Evolutionary conservation across 1,284 basidiomycete species (phyloP), one percentile per base, ranked within the genome.

Genomic region (Boletus chippewaensis): DNA sequence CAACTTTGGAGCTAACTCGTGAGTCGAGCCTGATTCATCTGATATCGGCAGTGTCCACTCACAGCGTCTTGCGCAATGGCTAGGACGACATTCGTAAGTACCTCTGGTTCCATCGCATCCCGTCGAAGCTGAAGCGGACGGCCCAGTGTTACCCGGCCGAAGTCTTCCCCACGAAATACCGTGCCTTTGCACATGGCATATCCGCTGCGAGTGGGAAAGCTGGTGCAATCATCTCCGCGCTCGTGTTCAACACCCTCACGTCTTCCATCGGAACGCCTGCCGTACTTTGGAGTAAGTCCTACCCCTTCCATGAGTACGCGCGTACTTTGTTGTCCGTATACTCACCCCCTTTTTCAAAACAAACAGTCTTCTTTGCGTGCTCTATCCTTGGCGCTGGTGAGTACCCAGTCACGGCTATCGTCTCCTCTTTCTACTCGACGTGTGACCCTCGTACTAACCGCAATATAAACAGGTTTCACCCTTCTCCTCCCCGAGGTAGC

Each of bases 1-100:
- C 71, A 85, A 85, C 69, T 87, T 84, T 64, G 90, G 90, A n/a
- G 86, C 91, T n/a, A 95, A 94, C 70, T 77, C 86, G 75, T 80
- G 62, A 57, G 77, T 72, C 29, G 18, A 18, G 6, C 47, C 8
- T 9, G 9, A 35, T 39, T 36, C 35, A 36, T 35, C 20, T 51
- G 50, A 11, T 26, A 31, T 45, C 12, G 6, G 34, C 13, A 10
- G 31, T 42, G 45, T 53, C 28, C 35, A 28, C 41, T 57, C 28
- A 57, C 47, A 42, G 10, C 40, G 36, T n/a, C 35, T 44, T 15
- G 46, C 40, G 6, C 45, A 9, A 51, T 28, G 5, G 29, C 29
- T 48, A 78, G 75, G 8, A 82, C 80, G 4, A 79, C 80, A 51
- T 81, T 78, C 57, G 76, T 81, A 57, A 56, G 76, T 69, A 18